Conservation (phyloP, 2,329 filamentous ascomycete species). For the Teratosphaeria zuluensis region DNA sequence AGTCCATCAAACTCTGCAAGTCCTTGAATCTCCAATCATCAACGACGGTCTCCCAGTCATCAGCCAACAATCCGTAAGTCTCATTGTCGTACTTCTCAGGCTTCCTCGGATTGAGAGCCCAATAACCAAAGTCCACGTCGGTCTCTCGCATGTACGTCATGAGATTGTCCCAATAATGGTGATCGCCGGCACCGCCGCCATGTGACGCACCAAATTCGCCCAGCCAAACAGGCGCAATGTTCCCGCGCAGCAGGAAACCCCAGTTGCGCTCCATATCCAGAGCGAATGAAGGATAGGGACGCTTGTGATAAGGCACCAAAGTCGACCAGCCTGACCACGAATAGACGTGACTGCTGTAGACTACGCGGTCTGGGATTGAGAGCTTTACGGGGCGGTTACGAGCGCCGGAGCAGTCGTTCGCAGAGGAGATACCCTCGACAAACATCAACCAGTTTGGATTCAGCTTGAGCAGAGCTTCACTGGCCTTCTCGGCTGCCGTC, state of each 20-base stretch:
- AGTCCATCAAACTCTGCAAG: slow-evolving; percentile 14
- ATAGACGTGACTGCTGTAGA: slow-evolving; percentile 62
- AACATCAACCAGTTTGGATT: slow-evolving; percentile 57
- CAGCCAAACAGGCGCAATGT: slow-evolving; percentile 56
- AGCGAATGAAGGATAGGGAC: slow-evolving; percentile 53
- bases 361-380: slow-evolving; percentile 45
- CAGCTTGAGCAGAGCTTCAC: slow-evolving; percentile 50
- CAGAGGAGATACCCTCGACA: slow-evolving; percentile 57
- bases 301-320: slow-evolving; percentile 48
- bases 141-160: slow-evolving; percentile 54
- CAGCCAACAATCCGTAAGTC: slow-evolving; percentile 51
- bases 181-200: slow-evolving; percentile 45
- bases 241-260: slow-evolving; percentile 51
- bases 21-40: slow-evolving; percentile 18
- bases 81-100: slow-evolving; percentile 47
- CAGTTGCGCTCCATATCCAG: slow-evolving; percentile 55
- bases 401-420: slow-evolving; percentile 54
- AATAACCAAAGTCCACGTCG: slow-evolving; percentile 45
- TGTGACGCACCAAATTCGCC: slow-evolving; percentile 56
- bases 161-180: slow-evolving; percentile 57
- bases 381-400: slow-evolving; percentile 48
- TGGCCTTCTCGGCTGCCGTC: slow-evolving; percentile 52
- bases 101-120: slow-evolving; percentile 60
- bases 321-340: slow-evolving; percentile 57
- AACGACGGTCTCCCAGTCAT: slow-evolving; percentile 50